phyloP scores from a whole-genome alignment of 2,329 filamentous ascomycete genomes.

The Colletotrichum gigasporum region DNA sequence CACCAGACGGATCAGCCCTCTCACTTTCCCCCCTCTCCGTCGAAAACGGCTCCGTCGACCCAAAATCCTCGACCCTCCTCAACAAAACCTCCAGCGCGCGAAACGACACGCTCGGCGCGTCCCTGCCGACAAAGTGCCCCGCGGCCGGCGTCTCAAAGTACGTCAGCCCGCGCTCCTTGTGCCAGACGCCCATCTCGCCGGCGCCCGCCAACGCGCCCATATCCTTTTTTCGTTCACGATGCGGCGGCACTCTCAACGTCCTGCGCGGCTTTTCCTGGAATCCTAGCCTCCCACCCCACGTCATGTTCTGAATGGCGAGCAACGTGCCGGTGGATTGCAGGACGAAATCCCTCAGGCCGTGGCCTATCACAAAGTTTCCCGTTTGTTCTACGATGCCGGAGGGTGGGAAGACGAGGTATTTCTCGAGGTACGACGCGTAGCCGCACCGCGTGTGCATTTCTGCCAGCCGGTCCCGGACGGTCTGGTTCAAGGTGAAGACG shows the following conservation, averaged over 20 bases:
- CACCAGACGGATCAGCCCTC: background rate
- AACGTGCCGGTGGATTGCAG: constrained; percentile 75
- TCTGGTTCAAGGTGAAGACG: constrained; percentile 72
- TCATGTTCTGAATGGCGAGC: constrained; percentile 82
- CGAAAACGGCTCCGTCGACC: background rate
- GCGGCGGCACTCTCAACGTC: constrained; percentile 73
- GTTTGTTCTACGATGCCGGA: constrained; percentile 77
- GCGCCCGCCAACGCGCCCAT: constrained; percentile 56
- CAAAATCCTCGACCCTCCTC: constrained; percentile 66
- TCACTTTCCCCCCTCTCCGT: background rate
- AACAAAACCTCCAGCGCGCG: constrained; percentile 79
- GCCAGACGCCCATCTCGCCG: constrained; percentile 74
- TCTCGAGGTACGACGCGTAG: constrained; percentile 66
- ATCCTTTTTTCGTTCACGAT: constrained; percentile 49
- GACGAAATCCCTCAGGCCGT: constrained; percentile 76
- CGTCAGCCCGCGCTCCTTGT: constrained; percentile 80
- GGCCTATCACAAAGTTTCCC: constrained; percentile 76
- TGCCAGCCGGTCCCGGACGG: constrained; percentile 61
- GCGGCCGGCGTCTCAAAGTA: constrained; percentile 70
- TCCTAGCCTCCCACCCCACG: constrained; percentile 76
- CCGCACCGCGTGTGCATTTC: constrained; percentile 66
- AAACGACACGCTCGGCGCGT: constrained; percentile 73
- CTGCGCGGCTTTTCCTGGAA: constrained; percentile 69
- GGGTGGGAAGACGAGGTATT: constrained; percentile 75
- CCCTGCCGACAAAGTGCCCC: constrained; percentile 77